Conservation (phyloP, 169 alveolate genomes). For the Sarcocystis neurona region DNA sequence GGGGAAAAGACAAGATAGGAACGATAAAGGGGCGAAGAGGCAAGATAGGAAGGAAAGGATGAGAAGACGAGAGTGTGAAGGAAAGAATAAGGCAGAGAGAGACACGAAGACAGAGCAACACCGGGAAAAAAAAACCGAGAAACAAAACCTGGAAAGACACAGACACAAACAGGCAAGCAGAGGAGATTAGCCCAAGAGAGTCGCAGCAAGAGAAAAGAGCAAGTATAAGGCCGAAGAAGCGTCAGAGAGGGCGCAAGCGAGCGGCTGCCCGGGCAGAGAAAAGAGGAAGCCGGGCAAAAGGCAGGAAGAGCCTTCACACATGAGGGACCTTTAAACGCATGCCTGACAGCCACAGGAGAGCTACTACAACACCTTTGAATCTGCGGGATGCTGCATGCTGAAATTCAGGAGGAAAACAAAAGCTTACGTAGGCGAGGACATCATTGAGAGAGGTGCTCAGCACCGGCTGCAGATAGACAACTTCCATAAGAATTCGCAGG, state of each 20-base stretch:
- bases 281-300: background rate
- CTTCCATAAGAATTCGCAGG: constrained; percentile 35
- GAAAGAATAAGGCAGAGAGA: too few relatives aligned
- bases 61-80: too few relatives aligned
- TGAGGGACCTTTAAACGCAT: background rate
- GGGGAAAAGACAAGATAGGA: too few relatives aligned
- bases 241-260: background rate
- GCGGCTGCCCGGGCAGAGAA: constrained; percentile 8
- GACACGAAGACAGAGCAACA: too few relatives aligned
- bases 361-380: background rate
- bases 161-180: background rate
- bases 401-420: background rate
- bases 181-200: background rate
- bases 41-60: too few relatives aligned
- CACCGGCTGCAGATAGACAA: constrained; percentile 51
- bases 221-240: background rate
- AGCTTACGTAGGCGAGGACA: constrained; percentile 24
- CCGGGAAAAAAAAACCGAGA: too few relatives aligned
- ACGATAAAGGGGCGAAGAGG: too few relatives aligned
- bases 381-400: background rate
- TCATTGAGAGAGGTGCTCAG: constrained; percentile 36
- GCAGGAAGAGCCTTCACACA: background rate
- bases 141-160: too few relatives aligned
- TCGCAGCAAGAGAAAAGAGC: too few relatives aligned
- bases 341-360: background rate